Evolutionary conservation across 306 rosid species (phyloP).

Genomic region (Cucumis cinereus): DNA sequence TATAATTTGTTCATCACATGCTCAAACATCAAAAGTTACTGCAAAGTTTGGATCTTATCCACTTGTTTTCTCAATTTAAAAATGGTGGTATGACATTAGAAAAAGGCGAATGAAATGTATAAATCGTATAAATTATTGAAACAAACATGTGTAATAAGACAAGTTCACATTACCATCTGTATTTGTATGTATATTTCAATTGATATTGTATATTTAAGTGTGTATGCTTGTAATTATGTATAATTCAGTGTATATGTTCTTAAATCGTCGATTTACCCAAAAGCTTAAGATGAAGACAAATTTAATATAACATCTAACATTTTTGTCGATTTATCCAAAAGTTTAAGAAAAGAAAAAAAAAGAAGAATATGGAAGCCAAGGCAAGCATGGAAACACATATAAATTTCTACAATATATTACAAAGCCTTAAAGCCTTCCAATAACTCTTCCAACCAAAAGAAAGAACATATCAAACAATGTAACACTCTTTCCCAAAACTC

Average conservation of each 20-base stretch:
- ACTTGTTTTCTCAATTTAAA: not conserved
- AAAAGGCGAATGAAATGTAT: not conserved
- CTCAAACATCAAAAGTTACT: not conserved
- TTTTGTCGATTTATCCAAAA: too few relatives aligned
- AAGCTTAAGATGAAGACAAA: too few relatives aligned
- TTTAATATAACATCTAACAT: too few relatives aligned
- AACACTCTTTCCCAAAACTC: not conserved
- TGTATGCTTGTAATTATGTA: too few relatives aligned
- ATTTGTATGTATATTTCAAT: too few relatives aligned
- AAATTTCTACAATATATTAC: not conserved
- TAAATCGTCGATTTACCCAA: too few relatives aligned
- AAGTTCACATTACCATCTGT: too few relatives aligned
- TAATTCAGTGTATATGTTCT: too few relatives aligned
- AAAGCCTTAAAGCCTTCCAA: conserved; percentile 5
- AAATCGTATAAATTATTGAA: not conserved
- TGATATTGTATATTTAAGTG: too few relatives aligned
- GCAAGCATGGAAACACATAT: conserved; percentile 11
- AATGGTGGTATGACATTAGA: not conserved
- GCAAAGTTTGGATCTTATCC: not conserved
- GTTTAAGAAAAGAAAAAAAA: too few relatives aligned
- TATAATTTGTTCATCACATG: not conserved
- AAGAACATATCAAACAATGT: not conserved
- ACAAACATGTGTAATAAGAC: not conserved
- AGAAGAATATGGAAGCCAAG: not conserved
- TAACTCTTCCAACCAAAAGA: conserved; percentile 3